Conservation (phyloP, 441 rosid species). For the Pelargonium hybrid region DNA sequence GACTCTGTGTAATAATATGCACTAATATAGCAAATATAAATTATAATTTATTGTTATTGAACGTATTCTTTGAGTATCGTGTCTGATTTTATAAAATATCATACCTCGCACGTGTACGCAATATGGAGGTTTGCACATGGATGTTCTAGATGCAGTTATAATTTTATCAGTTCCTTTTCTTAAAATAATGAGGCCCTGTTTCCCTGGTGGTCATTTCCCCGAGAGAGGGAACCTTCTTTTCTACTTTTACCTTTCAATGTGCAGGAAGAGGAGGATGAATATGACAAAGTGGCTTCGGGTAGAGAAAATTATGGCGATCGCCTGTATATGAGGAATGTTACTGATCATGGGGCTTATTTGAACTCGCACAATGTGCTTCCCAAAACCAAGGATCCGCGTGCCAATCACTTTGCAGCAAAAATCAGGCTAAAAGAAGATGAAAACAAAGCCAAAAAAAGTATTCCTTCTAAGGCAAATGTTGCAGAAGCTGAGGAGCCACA, state of each 20-base stretch:
- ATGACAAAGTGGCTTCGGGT: constrained; percentile 41
- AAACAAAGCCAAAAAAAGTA: constrained; percentile 20
- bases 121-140: neutral
- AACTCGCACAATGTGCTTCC: constrained; percentile 22
- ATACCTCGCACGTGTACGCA: too few species aligned
- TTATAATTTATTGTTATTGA: too few species aligned
- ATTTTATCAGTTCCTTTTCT: neutral
- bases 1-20: too few species aligned
- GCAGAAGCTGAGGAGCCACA: constrained; percentile 13
- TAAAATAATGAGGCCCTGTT: neutral
- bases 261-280: constrained; percentile 50
- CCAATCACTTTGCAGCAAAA: constrained; percentile 34
- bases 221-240: neutral
- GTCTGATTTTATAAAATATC: too few species aligned
- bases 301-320: constrained; percentile 25
- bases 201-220: neutral
- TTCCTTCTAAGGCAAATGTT: constrained; percentile 10
- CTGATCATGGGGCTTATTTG: constrained; percentile 20
- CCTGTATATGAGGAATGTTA: constrained; percentile 25
- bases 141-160: neutral
- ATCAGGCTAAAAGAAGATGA: constrained; percentile 40
- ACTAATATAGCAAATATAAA: too few species aligned
- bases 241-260: neutral
- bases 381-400: constrained; percentile 28
- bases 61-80: too few species aligned